These are phyloP conservation scores for Nothophoma quercina DNA, from an alignment of 2,329 filamentous ascomycete genomes.

Conservation along the genomic window DNA sequence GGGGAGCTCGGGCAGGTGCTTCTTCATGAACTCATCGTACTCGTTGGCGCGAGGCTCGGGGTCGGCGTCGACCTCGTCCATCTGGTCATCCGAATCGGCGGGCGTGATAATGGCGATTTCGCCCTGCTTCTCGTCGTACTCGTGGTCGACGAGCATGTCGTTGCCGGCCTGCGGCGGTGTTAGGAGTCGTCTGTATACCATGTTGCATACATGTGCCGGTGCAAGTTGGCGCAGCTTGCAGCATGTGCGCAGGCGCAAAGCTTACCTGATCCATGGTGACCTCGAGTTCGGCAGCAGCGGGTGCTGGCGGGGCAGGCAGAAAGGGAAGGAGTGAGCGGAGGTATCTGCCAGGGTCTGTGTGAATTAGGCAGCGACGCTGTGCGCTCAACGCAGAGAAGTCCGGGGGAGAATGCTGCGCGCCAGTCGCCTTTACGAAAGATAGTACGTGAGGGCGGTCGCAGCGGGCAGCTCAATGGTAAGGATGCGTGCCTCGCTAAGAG, in stretches of 20 bases:
- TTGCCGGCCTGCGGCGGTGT: slow-evolving; percentile 59
- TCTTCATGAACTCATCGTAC: slow-evolving; percentile 83
- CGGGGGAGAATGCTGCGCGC: slow-evolving; percentile 24
- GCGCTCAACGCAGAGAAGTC: slow-evolving; percentile 10
- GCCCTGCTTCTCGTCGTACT: slow-evolving; percentile 68
- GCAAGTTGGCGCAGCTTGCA: background rate
- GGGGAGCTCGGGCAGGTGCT: slow-evolving; percentile 76
- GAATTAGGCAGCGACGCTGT: slow-evolving; percentile 6
- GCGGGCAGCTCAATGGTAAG: slow-evolving; percentile 24
- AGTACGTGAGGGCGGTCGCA: slow-evolving; percentile 23
- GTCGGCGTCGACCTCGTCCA: slow-evolving; percentile 62
- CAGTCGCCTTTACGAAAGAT: slow-evolving; percentile 28
- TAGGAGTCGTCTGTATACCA: slow-evolving; percentile 2
- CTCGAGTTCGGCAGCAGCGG: slow-evolving; percentile 25
- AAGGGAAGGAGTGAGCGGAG: slow-evolving; percentile 20
- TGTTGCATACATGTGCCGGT: background rate
- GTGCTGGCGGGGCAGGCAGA: slow-evolving; percentile 20
- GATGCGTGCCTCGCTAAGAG: slow-evolving; percentile 45
- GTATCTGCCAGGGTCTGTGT: background rate
- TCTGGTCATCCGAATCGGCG: slow-evolving; percentile 63
- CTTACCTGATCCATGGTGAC: slow-evolving; percentile 51
- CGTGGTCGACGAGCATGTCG: slow-evolving; percentile 70
- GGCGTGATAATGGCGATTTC: slow-evolving; percentile 69
- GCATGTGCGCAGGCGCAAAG: slow-evolving; percentile 20
- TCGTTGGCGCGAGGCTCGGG: slow-evolving; percentile 65